Evolutionary conservation across 306 rosid genomes (phyloP).

Genomic region (Sicyos baderoa): DNA sequence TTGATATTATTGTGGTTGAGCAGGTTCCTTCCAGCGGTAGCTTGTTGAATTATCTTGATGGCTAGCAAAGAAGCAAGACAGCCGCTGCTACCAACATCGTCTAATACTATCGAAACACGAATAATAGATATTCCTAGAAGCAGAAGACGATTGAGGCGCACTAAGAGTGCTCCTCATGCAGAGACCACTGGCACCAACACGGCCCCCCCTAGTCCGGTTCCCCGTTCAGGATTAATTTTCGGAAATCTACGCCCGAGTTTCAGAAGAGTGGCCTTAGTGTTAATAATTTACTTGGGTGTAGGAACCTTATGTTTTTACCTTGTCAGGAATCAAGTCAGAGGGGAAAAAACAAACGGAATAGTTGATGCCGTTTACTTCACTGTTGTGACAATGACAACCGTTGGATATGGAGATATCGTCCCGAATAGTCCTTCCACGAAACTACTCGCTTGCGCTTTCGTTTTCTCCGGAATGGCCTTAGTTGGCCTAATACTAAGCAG

Average conservation of each 20-base stretch:
- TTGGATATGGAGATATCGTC: conserved; percentile 48
- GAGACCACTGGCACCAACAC: neutral
- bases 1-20: conserved; percentile 13
- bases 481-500: conserved; percentile 27
- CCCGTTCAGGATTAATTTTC: conserved; percentile 21
- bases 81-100: conserved; percentile 30
- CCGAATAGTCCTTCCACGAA: conserved; percentile 30
- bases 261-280: conserved; percentile 19
- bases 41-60: conserved; percentile 35
- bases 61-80: conserved; percentile 28
- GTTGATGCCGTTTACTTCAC: conserved; percentile 42
- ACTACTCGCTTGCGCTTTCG: conserved; percentile 44
- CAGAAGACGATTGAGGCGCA: conserved; percentile 32
- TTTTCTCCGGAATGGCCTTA: conserved; percentile 43
- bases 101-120: conserved; percentile 22
- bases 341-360: conserved; percentile 33
- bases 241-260: conserved; percentile 28
- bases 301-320: conserved; percentile 39
- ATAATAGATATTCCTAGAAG: conserved; percentile 13
- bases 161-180: conserved; percentile 50
- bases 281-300: conserved; percentile 29
- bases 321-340: conserved; percentile 32
- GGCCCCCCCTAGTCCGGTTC: conserved; percentile 18
- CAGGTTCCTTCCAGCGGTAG: conserved; percentile 21
- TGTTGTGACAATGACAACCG: conserved; percentile 49